A percentile compares a stretch with the other conserved stretches of the same genome.
Evolutionary conservation across 352 stramenopile species (phyloP).

Genomic region (Halophytophthora polymorphica): DNA sequence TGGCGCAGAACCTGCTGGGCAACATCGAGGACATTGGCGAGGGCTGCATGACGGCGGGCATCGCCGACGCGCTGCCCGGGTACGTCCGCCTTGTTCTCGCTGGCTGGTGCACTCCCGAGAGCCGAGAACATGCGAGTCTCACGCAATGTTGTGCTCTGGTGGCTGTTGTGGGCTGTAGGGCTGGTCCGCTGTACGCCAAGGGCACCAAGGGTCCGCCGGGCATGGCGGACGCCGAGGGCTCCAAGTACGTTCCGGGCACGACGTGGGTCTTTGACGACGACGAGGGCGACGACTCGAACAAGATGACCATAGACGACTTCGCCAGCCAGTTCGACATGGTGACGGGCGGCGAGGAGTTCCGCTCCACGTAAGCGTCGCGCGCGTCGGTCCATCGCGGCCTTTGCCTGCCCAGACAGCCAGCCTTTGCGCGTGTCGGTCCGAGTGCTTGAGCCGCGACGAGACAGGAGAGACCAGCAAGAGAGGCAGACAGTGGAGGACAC

Average conservation of each 20-base stretch:
- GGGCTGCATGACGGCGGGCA: constrained; percentile 82
- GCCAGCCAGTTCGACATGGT: constrained; percentile 86
- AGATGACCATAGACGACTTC: constrained; percentile 88
- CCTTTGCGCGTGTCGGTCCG: too few species aligned
- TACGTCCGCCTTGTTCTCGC: constrained; percentile 19
- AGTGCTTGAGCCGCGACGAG: too few species aligned
- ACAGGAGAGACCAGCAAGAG: too few species aligned
- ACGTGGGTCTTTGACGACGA: constrained; percentile 90
- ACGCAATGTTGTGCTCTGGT: not conserved
- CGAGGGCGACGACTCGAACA: constrained; percentile 51
- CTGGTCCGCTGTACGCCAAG: constrained; percentile 80
- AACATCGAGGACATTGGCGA: constrained; percentile 89
- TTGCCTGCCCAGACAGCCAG: constrained; percentile 4
- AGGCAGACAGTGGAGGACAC: too few species aligned
- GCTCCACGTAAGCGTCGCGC: constrained; percentile 54
- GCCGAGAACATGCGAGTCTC: not conserved
- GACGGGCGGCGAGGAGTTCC: constrained; percentile 82
- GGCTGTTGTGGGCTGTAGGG: constrained; percentile 21
- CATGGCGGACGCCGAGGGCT: constrained; percentile 50
- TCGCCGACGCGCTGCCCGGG: constrained; percentile 78
- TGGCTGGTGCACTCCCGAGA: not conserved
- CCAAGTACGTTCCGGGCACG: constrained; percentile 85
- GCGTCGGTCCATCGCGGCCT: constrained; percentile 4
- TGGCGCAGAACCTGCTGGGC: constrained; percentile 59
- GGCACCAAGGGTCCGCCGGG: constrained; percentile 69